Conservation (phyloP, 768 basidiomycete species). For the Leucocoprinus birnbaumii region DNA sequence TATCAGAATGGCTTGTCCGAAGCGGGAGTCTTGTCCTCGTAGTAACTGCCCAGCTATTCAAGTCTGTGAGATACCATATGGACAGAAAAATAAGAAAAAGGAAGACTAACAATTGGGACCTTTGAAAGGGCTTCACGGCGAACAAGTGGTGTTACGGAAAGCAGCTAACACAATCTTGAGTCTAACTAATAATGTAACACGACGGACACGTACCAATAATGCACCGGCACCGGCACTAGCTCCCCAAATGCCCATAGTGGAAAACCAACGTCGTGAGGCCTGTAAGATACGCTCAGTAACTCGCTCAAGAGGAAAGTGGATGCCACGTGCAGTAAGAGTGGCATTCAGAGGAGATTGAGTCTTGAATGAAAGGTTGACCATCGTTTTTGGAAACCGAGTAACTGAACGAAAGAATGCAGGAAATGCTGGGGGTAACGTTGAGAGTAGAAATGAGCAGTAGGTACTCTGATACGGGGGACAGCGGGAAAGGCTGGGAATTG, state of each 20-base stretch:
- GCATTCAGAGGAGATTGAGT: conserved; percentile 34
- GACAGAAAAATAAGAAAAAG: conserved; percentile 3
- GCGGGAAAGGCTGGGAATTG: conserved; percentile 27
- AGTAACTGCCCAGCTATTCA: conserved; percentile 64
- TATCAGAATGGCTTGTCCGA: conserved; percentile 82
- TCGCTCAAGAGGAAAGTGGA: neutral
- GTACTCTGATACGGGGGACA: conserved; percentile 22
- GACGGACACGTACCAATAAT: conserved; percentile 50
- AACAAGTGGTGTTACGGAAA: conserved; percentile 85
- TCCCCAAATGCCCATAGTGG: conserved; percentile 69
- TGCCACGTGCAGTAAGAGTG: conserved; percentile 29
- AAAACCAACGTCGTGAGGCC: conserved; percentile 56
- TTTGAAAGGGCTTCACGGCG: conserved; percentile 72
- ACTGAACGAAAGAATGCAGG: too few relatives aligned
- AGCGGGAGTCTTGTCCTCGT: conserved; percentile 74
- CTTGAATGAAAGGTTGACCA: conserved; percentile 42
- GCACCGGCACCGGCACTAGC: conserved; percentile 63
- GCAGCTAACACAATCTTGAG: conserved; percentile 38
- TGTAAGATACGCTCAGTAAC: conserved; percentile 23
- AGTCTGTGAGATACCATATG: neutral
- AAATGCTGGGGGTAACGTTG: neutral
- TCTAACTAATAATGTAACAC: neutral
- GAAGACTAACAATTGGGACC: conserved; percentile 61
- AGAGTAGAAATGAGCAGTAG: conserved; percentile 10
- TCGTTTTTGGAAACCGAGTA: too few relatives aligned